Conservation (phyloP, 1,139 yeast species). For the Protomyces macrosporus region DNA sequence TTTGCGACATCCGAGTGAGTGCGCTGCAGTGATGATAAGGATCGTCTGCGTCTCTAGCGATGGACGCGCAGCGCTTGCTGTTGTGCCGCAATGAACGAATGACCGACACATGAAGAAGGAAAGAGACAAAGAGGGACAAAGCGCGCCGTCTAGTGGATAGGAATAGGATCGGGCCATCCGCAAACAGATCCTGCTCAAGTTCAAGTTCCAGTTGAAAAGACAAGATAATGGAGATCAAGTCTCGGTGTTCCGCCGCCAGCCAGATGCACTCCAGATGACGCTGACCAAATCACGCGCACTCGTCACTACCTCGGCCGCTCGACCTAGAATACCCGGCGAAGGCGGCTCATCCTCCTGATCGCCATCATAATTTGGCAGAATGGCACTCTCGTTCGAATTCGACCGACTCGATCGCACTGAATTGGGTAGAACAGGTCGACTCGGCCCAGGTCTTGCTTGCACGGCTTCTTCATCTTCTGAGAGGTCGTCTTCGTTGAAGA, state of each 20-base stretch:
- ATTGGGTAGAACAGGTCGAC: too few species aligned
- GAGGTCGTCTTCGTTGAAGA: constrained; percentile 13
- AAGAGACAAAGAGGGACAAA: background rate
- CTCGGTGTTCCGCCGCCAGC: constrained; percentile 11
- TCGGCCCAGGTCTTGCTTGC: background rate
- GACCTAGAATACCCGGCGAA: constrained; percentile 22
- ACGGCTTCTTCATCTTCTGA: constrained; percentile 5
- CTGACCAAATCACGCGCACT: constrained; percentile 23
- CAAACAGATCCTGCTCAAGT: too few species aligned
- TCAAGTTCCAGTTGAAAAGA: too few species aligned
- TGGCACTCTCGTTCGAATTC: constrained; percentile 9
- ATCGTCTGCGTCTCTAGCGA: too few species aligned
- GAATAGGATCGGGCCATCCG: too few species aligned
- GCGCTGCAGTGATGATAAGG: too few species aligned
- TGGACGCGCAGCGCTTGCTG: too few species aligned
- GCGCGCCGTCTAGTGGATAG: background rate
- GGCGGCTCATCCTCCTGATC: constrained; percentile 1
- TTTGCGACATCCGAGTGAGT: too few species aligned
- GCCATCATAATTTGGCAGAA: constrained; percentile 22
- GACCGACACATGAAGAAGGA: background rate
- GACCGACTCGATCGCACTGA: constrained; percentile 12
- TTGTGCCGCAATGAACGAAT: too few species aligned
- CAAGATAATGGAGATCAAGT: background rate
- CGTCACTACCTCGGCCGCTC: constrained; percentile 23
- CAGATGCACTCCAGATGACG: constrained; percentile 23